Conservation (phyloP, 495 filamentous ascomycete genomes). For the Daldinia loculata region DNA sequence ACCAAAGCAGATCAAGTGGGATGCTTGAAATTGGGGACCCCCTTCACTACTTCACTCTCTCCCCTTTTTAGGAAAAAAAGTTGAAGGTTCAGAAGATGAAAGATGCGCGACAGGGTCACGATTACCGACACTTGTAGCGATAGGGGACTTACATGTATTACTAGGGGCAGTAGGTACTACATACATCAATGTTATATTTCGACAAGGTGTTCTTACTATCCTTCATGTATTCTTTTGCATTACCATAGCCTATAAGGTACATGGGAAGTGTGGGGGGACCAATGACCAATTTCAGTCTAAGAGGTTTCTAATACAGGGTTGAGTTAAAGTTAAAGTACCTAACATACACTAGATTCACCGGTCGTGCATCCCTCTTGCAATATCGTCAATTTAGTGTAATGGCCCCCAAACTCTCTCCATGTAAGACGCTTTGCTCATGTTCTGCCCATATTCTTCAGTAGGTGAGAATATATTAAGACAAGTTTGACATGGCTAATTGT, state of each 20-base stretch:
- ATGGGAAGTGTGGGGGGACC: conserved; percentile 7
- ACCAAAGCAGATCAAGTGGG: conserved; percentile 32
- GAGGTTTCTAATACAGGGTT: conserved; percentile 7
- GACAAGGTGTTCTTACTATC: conserved; percentile 11
- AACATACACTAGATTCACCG: neutral
- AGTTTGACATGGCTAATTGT: conserved; percentile 2
- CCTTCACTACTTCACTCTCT: conserved; percentile 25
- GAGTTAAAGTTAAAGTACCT: neutral
- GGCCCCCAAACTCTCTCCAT: neutral
- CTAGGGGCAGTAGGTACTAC: conserved; percentile 13
- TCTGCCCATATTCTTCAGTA: neutral
- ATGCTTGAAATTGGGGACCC: conserved; percentile 36
- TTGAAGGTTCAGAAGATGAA: conserved; percentile 36
- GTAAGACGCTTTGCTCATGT: conserved; percentile 5
- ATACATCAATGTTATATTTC: conserved; percentile 10
- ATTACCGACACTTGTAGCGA: conserved; percentile 15
- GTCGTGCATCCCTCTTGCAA: neutral
- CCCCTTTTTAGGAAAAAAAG: conserved; percentile 32
- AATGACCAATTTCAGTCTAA: conserved; percentile 8
- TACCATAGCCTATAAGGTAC: neutral
- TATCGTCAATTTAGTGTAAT: neutral
- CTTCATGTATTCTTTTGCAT: conserved; percentile 2
- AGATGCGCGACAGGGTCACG: conserved; percentile 24
- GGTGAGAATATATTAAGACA: conserved; percentile 3
- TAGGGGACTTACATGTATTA: conserved; percentile 20